Evolutionary conservation across 192 early-diverging fungal genomes (phyloP).

Genomic region (Mortierella alpina): DNA sequence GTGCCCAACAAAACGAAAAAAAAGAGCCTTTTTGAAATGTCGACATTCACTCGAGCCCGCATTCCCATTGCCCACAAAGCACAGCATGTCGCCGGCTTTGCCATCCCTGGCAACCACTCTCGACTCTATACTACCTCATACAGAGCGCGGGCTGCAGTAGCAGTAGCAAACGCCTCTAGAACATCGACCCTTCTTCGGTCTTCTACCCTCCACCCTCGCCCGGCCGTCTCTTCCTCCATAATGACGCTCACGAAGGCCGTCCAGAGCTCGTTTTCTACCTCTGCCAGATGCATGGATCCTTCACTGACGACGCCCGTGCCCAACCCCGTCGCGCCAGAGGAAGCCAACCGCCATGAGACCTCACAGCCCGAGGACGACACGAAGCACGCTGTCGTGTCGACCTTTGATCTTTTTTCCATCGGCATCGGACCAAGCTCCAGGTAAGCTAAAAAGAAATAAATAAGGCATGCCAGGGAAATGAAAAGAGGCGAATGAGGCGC

Average conservation of each 20-base stretch:
- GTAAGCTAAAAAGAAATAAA: constrained; percentile 15
- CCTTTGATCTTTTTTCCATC: constrained; percentile 96
- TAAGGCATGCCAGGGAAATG: background rate
- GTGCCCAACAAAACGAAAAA: constrained; percentile 3
- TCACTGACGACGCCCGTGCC: constrained; percentile 45
- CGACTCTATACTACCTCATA: constrained; percentile 16
- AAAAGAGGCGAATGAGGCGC: background rate
- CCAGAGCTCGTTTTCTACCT: constrained; percentile 42
- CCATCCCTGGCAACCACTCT: constrained; percentile 8
- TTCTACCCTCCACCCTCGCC: background rate
- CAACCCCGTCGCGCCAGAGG: constrained; percentile 41
- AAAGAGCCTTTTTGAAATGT: constrained; percentile 7
- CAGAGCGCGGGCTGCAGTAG: background rate
- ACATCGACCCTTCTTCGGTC: background rate
- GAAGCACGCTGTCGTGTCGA: constrained; percentile 88
- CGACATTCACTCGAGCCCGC: constrained; percentile 31
- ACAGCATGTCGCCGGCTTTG: constrained; percentile 5
- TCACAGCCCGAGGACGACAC: constrained; percentile 37
- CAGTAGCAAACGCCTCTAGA: background rate
- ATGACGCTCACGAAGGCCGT: constrained; percentile 29
- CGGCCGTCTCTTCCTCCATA: constrained; percentile 2
- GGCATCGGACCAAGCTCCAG: constrained; percentile 94
- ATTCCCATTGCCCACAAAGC: constrained; percentile 17
- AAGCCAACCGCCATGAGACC: background rate
- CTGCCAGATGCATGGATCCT: constrained; percentile 24